phyloP scores from a whole-genome alignment of 352 stramenopile species.

The Globisporangium yorkense region DNA sequence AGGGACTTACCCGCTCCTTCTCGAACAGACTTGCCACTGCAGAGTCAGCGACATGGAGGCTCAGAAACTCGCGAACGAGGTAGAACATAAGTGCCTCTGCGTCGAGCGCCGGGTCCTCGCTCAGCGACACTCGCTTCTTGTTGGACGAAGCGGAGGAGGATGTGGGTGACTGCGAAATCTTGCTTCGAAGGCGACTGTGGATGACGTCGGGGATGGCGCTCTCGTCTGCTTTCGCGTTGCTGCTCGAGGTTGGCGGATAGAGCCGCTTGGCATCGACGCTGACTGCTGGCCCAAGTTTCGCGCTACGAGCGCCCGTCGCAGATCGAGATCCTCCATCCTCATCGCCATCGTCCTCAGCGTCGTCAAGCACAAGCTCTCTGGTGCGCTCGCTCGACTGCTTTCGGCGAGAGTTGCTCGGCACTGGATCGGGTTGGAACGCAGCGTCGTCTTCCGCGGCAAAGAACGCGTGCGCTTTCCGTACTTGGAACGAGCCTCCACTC shows the following conservation, averaged over 20 bases:
- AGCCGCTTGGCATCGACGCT: neutral
- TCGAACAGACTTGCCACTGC: slow-evolving; percentile 35
- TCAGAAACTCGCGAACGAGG: slow-evolving; percentile 61
- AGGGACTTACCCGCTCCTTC: slow-evolving; percentile 21
- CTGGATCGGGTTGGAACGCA: neutral
- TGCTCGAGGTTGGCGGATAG: neutral
- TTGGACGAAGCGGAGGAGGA: neutral
- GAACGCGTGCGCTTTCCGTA: slow-evolving; percentile 20
- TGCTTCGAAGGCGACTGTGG: slow-evolving; percentile 11
- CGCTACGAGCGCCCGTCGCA: neutral
- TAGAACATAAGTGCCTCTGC: slow-evolving; percentile 33
- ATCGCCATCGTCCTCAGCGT: slow-evolving; percentile 11
- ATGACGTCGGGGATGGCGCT: slow-evolving; percentile 7
- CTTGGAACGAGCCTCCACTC: slow-evolving; percentile 4
- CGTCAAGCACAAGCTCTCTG: slow-evolving; percentile 23
- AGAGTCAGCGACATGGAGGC: slow-evolving; percentile 28
- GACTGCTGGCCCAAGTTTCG: neutral
- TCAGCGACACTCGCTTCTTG: slow-evolving; percentile 9
- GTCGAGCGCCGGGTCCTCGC: neutral
- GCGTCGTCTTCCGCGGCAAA: slow-evolving; percentile 15
- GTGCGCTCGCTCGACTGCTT: slow-evolving; percentile 12
- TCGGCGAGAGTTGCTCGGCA: slow-evolving; percentile 10
- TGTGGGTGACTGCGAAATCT: neutral
- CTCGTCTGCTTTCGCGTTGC: neutral
- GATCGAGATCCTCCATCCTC: neutral